phyloP scores from a whole-genome alignment of 176 grass and related monocot species.

The Zea luxurians region DNA sequence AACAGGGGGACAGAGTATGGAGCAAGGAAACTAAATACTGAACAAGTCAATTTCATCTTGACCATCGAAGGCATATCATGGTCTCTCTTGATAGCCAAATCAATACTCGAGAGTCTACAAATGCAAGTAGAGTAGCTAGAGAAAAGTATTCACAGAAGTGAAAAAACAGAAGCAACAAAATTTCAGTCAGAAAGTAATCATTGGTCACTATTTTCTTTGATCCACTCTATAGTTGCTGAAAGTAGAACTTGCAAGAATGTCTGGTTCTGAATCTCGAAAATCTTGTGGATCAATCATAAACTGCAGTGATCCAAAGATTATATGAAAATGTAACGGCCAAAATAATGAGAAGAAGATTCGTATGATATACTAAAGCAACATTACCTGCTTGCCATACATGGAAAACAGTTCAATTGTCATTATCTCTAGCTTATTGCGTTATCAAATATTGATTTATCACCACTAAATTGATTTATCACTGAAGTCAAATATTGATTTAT shows the following conservation, averaged over 20 bases:
- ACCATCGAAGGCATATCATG: no score
- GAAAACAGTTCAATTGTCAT: slow-evolving; percentile 76
- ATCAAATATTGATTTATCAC: no score
- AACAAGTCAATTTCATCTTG: no score
- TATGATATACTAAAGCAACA: slow-evolving; percentile 27
- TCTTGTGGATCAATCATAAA: slow-evolving; percentile 23
- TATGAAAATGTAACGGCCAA: slow-evolving; percentile 23
- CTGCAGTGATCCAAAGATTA: slow-evolving; percentile 44
- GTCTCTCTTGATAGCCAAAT: no score
- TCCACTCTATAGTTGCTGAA: slow-evolving; percentile 64
- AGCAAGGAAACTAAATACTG: no score
- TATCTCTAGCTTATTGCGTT: slow-evolving; percentile 89
- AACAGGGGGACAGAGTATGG: no score
- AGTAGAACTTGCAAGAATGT: slow-evolving; percentile 72
- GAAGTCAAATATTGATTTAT: slow-evolving; percentile 35
- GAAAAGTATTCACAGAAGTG: no score
- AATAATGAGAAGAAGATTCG: slow-evolving; percentile 21
- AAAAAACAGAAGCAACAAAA: no score
- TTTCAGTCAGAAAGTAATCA: not conserved
- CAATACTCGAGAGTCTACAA: no score
- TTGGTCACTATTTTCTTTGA: slow-evolving; percentile 52
- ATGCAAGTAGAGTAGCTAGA: no score
- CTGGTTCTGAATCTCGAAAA: slow-evolving; percentile 69
- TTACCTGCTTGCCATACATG: slow-evolving; percentile 77
- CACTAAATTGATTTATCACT: slow-evolving; percentile 48